phyloP scores from a whole-genome alignment of 805 yeast species.

The Schwanniomyces vanrijiae region DNA sequence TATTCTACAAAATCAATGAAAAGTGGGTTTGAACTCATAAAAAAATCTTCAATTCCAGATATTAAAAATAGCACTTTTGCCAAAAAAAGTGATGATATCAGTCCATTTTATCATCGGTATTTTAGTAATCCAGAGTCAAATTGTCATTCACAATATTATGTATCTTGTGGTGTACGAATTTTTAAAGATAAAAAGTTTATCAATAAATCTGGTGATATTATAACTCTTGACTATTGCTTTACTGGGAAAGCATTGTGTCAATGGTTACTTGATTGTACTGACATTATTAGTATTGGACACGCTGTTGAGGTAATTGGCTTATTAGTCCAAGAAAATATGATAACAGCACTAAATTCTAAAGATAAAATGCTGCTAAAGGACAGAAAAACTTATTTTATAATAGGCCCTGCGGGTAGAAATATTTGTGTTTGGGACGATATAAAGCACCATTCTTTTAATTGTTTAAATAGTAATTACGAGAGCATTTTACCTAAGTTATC shows the following conservation, averaged over 20 bases:
- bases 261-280: slow-evolving; percentile 91
- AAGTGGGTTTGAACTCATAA: not conserved
- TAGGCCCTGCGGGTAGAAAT: slow-evolving; percentile 43
- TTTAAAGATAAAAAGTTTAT: slow-evolving; percentile 43
- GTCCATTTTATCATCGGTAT: slow-evolving; percentile 73
- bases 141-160: slow-evolving; percentile 76
- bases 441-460: slow-evolving; percentile 8
- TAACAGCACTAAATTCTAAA: slow-evolving; percentile 41
- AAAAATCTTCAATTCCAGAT: not conserved
- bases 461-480: not conserved
- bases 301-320: slow-evolving; percentile 54
- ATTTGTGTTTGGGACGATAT: slow-evolving; percentile 32
- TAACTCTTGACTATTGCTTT: slow-evolving; percentile 46
- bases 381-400: slow-evolving; percentile 42
- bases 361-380: slow-evolving; percentile 15
- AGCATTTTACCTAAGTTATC: not conserved
- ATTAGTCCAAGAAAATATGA: slow-evolving; percentile 47
- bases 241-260: slow-evolving; percentile 80
- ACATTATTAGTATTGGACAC: slow-evolving; percentile 52
- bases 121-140: slow-evolving; percentile 90
- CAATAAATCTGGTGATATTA: slow-evolving; percentile 10
- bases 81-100: slow-evolving; percentile 13
- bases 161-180: slow-evolving; percentile 66
- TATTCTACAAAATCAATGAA: not conserved
- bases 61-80: not conserved